Evolutionary conservation across 768 basidiomycete genomes (phyloP), one percentile per base, ranked within the genome.

Genomic region (Lactifluus volemus): DNA sequence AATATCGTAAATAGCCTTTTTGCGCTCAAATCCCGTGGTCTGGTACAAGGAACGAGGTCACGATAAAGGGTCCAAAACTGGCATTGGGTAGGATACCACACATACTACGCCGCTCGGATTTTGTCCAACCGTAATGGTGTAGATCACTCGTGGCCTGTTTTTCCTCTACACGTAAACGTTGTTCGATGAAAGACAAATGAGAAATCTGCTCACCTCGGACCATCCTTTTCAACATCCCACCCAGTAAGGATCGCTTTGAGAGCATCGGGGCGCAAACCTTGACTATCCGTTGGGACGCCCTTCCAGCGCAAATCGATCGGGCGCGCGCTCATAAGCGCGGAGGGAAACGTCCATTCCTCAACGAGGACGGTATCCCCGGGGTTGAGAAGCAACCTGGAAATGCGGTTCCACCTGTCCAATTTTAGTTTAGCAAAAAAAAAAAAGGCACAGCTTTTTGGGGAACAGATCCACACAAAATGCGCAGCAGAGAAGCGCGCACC

Each of bases 41-140:
- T 88, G 65, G 9, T 30, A 55, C 41, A 32, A 58, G 42, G n/a
- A 0, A 14, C 34, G 17, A 45, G 53, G 53, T 47, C 38, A 56
- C 36, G 21, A 52, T 36, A 15, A 41, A 25, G 25, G 25, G 25
- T 25, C 25, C 25, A 25, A 25, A 25, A 25, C 25, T 12, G 42
- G 38, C 39, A 1, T 9, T 25, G 17, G 38, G 11, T 25, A 25
- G 21, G 15, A 39, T 11, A 34, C 17, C 7, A n/a, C 14, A 74
- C 83, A 73, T 61, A 86, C 85, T 25, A 80, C 74, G 19, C 91
- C 91, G 5, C 84, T 86, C 5, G 90, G 92, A 70, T 93, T 93
- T 73, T 93, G 89, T 30, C 88, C 89, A n/a, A 89, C 78, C 0
- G 89, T 88, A 12, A 90, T 77, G 4, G 83, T 86, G 69, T 89